A percentile compares a stretch with the other conserved stretches of the same genome.
Conservation (phyloP, 257 asterid genomes). For the Primulina huaijiensis region DNA sequence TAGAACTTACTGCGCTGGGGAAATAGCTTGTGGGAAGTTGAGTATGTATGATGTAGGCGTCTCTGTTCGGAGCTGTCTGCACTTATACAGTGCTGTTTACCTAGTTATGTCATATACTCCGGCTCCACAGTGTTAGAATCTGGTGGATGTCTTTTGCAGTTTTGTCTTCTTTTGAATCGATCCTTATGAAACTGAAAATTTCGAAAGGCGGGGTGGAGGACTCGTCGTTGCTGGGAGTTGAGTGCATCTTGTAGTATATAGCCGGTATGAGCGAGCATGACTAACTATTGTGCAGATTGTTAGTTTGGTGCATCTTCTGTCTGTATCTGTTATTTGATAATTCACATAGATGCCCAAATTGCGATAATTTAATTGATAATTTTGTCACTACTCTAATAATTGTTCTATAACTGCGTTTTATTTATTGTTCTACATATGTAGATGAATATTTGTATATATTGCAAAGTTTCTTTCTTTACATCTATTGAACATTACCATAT, state of each 20-base stretch:
- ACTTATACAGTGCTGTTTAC: conserved; percentile 56
- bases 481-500: background rate
- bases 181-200: background rate
- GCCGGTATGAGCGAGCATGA: background rate
- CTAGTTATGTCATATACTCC: conserved; percentile 61
- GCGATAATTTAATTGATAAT: background rate
- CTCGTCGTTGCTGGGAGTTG: background rate
- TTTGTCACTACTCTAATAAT: background rate
- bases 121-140: conserved; percentile 13
- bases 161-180: background rate
- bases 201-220: background rate
- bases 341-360: background rate
- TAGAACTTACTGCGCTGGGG: conserved; percentile 75
- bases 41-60: conserved; percentile 37
- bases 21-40: conserved; percentile 50
- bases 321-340: background rate
- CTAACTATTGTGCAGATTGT: background rate
- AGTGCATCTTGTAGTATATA: background rate
- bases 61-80: conserved; percentile 38
- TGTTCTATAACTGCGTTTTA: background rate
- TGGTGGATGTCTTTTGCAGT: background rate
- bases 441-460: background rate
- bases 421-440: background rate
- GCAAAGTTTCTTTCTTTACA: background rate
- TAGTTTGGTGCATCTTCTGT: background rate